Evolutionary conservation across 148 eudicot genomes (phyloP), one percentile per base, ranked within the genome.

Genomic region (Cornus controversa): DNA sequence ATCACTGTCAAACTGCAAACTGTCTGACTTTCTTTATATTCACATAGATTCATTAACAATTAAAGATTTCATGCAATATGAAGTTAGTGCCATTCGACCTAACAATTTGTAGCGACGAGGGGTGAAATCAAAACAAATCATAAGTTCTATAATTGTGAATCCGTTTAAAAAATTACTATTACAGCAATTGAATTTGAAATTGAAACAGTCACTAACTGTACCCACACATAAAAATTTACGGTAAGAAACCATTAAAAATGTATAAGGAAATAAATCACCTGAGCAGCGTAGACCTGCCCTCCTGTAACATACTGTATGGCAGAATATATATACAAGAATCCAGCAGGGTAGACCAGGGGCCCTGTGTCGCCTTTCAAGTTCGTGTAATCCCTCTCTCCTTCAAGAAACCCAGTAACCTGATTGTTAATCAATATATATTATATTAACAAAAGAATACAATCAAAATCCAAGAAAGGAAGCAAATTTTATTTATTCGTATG

Each of bases 261-360:
- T 3, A n/a, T n/a, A 68, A 64, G 50, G 50, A 69, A 22, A 73
- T 23, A 57, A 45, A 66, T 29, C 47, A 95, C 97, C 97, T 95
- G 99, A 58, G 99, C 99, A 71, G 91, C 90, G 77, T 77, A 87
- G 47, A 93, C 91, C 73, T 82, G 81, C 16, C 96, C 97, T 77
- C 97, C 97, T 2, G 99, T 95, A 69, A 95, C 45, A 83, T 76
- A 93, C 81, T 89, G 94, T 58, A 95, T 86, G 65, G 87, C 90
- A 58, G 99, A 95, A 83, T 95, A 95, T 18, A 91, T 83, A 80
- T 95, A 93, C 14, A 95, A 87, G 90, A 95, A 95, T 13, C 99
- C 99, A 76, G 99, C 97, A 10, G 99, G 99, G 82, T 95, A 95
- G n/a, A 95, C 99, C 70, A 95, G 82, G 27, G 99, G 98, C 67